phyloP scores from a whole-genome alignment of 2,329 filamentous ascomycete species.

The Fusarium luffae region DNA sequence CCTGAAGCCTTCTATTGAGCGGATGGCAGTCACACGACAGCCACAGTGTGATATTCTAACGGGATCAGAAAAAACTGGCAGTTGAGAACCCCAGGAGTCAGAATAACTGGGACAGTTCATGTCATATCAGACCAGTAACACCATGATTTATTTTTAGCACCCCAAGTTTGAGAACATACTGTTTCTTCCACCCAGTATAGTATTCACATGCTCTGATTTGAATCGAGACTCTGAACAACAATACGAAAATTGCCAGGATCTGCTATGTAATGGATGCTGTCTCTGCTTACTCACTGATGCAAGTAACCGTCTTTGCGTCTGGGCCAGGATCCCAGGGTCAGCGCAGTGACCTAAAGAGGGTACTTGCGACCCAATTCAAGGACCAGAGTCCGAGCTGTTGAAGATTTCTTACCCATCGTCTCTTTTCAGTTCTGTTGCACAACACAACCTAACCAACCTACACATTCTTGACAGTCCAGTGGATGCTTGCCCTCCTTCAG shows the following conservation, averaged over 20 bases:
- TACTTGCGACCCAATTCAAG: constrained; percentile 4
- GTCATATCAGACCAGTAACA: neutral
- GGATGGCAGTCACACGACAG: constrained; percentile 5
- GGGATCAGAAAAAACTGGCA: neutral
- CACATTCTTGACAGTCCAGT: neutral
- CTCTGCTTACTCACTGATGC: neutral
- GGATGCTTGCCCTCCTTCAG: neutral
- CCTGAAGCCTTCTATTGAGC: neutral
- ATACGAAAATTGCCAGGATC: constrained; percentile 16
- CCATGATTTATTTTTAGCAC: neutral
- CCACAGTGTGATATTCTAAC: neutral
- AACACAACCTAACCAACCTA: neutral
- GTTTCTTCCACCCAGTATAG: neutral
- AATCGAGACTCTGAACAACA: neutral
- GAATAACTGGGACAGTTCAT: neutral
- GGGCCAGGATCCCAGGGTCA: neutral
- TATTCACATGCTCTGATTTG: constrained; percentile 6
- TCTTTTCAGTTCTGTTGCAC: neutral
- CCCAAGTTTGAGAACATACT: neutral
- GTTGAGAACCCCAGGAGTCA: neutral
- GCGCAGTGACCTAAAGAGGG: constrained; percentile 4
- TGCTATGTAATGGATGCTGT: neutral
- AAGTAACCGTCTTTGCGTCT: neutral
- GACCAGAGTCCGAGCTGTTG: neutral
- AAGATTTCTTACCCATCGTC: neutral